Conservation (phyloP, 2,329 filamentous ascomycete genomes). For the Rutstroemia sp. region DNA sequence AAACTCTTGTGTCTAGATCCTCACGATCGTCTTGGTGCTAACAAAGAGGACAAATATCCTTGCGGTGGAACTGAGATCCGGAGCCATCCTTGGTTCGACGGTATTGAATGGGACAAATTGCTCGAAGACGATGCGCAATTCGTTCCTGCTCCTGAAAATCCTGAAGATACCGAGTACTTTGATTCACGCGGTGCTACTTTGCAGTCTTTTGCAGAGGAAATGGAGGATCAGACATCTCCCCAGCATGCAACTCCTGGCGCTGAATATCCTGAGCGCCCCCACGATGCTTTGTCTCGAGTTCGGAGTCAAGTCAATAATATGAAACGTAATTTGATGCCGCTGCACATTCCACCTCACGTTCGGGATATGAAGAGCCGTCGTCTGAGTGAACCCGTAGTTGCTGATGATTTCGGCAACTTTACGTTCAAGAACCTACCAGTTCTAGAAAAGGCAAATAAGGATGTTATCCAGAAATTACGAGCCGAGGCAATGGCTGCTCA, state of each 20-base stretch:
- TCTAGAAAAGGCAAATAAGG: conserved; percentile 96
- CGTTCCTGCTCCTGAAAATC: conserved; percentile 84
- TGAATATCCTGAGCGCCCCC: conserved; percentile 82
- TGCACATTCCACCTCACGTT: conserved; percentile 95
- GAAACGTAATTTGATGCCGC: conserved; percentile 86
- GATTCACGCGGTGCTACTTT: conserved; percentile 85
- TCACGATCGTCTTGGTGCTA: conserved; percentile 73
- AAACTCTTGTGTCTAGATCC: conserved; percentile 82
- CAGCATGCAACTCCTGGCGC: conserved; percentile 60
- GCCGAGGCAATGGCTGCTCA: conserved; percentile 76
- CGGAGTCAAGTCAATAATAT: conserved; percentile 79
- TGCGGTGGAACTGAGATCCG: conserved; percentile 90
- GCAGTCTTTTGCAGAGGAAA: conserved; percentile 86
- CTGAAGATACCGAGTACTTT: conserved; percentile 97
- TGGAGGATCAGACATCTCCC: conserved; percentile 80
- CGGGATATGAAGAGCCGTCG: conserved; percentile 81
- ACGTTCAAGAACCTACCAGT: conserved; percentile 96
- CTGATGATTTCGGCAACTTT: conserved; percentile 94
- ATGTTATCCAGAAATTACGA: conserved; percentile 92
- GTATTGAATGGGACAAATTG: conserved; percentile 81
- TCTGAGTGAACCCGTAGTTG: conserved; percentile 79
- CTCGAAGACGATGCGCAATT: conserved; percentile 96
- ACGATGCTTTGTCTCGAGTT: conserved; percentile 87
- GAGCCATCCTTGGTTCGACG: conserved; percentile 79
- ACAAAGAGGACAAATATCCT: conserved; percentile 71